Conservation (phyloP, 2,329 filamentous ascomycete genomes). For the Botryotinia narcissicola region DNA sequence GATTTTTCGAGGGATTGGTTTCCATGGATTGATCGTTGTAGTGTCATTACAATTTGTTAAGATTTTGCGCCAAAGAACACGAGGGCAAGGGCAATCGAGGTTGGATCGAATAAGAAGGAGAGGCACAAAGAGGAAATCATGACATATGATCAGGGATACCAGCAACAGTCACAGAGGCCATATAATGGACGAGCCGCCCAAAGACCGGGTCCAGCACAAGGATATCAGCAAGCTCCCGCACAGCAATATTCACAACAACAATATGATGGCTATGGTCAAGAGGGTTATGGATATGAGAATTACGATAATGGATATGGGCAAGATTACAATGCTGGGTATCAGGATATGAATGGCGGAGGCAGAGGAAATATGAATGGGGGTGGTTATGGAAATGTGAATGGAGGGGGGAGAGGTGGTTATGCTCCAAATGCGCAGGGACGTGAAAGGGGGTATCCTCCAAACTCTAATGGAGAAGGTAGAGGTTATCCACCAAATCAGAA, state of each 20-base stretch:
- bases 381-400: slow-evolving; percentile 28
- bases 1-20: neutral
- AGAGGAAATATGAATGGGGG: slow-evolving; percentile 26
- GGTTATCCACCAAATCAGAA: slow-evolving; percentile 35
- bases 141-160: slow-evolving; percentile 38
- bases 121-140: slow-evolving; percentile 26
- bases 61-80: slow-evolving; percentile 4
- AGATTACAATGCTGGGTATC: slow-evolving; percentile 34
- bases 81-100: neutral
- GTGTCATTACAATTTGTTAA: neutral
- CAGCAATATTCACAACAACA: slow-evolving; percentile 66
- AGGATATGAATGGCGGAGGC: slow-evolving; percentile 33
- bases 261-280: slow-evolving; percentile 36
- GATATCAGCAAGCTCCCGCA: slow-evolving; percentile 31
- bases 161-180: slow-evolving; percentile 35
- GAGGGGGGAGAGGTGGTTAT: slow-evolving; percentile 26
- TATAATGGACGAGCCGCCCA: slow-evolving; percentile 35
- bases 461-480: slow-evolving; percentile 18
- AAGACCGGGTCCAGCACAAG: slow-evolving; percentile 33
- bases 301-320: slow-evolving; percentile 32
- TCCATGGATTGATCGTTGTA: slow-evolving; percentile 1
- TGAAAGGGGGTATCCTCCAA: slow-evolving; percentile 25
- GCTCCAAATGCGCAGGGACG: slow-evolving; percentile 34
- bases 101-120: neutral
- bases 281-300: slow-evolving; percentile 36